Conservation (phyloP, 2,329 filamentous ascomycete species). For the Basipetospora chlamydospora region DNA sequence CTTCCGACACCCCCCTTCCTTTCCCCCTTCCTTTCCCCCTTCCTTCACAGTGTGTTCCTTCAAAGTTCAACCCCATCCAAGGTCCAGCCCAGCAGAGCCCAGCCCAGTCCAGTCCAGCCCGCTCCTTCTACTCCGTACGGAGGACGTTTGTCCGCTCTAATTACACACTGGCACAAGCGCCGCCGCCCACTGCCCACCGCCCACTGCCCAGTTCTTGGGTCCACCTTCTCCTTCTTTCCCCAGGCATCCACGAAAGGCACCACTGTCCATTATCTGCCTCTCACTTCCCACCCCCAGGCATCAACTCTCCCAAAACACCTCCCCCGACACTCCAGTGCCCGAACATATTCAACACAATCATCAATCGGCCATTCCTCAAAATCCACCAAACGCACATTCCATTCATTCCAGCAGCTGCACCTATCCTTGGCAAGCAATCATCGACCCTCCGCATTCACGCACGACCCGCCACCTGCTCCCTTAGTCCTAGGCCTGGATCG, state of each 20-base stretch:
- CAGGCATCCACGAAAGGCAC: conserved; percentile 5
- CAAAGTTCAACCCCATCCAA: no score
- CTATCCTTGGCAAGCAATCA: not conserved
- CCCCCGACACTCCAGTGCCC: no score
- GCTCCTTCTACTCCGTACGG: no score
- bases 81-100: no score
- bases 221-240: conserved; percentile 3
- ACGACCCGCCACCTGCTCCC: no score
- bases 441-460: no score
- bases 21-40: no score
- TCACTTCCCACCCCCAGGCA: conserved; percentile 1
- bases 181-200: not conserved
- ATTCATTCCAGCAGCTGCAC: not conserved
- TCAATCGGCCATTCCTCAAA: not conserved
- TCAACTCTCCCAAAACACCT: not conserved
- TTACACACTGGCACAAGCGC: no score
- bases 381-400: not conserved
- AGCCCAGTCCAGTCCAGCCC: no score
- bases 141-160: no score
- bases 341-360: not conserved
- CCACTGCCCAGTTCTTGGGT: not conserved
- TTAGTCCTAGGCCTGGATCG: no score
- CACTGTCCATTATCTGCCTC: conserved; percentile 2
- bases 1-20: not conserved
- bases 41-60: no score